A percentile compares a stretch with the other conserved stretches of the same genome.
phyloP scores from a whole-genome alignment of 768 basidiomycete species.

The Lyophyllum atratum region DNA sequence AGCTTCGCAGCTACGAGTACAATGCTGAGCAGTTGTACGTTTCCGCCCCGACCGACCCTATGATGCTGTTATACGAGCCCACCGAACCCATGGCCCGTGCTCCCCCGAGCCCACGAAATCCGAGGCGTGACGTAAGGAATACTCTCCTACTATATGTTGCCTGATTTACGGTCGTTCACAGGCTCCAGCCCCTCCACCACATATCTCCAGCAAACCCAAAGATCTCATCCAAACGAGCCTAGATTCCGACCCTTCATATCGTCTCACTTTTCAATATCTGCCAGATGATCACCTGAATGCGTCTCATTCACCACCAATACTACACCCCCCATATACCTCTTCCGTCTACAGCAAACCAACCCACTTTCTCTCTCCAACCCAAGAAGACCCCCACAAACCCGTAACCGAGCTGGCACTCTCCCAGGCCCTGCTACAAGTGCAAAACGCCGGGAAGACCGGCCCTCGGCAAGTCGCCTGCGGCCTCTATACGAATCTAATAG shows the following conservation, averaged over 20 bases:
- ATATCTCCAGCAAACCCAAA: neutral
- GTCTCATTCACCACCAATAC: slow-evolving; percentile 15
- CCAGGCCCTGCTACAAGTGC: slow-evolving; percentile 25
- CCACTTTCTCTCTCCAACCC: slow-evolving; percentile 26
- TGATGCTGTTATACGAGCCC: slow-evolving; percentile 24
- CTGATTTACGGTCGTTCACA: slow-evolving; percentile 1
- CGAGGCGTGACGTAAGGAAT: neutral
- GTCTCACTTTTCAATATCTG: slow-evolving; percentile 9
- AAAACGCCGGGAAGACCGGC: slow-evolving; percentile 40
- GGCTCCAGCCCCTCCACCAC: neutral
- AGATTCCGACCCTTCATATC: slow-evolving; percentile 10
- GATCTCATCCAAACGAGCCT: neutral
- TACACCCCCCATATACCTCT: slow-evolving; percentile 13
- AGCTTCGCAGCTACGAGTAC: slow-evolving; percentile 47
- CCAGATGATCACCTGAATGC: slow-evolving; percentile 4
- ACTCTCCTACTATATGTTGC: neutral
- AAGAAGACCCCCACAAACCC: slow-evolving; percentile 18
- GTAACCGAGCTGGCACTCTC: slow-evolving; percentile 28
- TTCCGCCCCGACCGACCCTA: slow-evolving; percentile 36
- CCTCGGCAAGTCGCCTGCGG: slow-evolving; percentile 24
- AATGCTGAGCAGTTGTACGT: slow-evolving; percentile 47
- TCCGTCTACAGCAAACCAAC: slow-evolving; percentile 34
- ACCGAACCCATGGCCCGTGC: slow-evolving; percentile 7
- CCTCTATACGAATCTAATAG: slow-evolving; percentile 4
- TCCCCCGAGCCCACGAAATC: slow-evolving; percentile 2